phyloP scores from a whole-genome alignment of 208 protist species.

The Trypanosoma melophagium region DNA sequence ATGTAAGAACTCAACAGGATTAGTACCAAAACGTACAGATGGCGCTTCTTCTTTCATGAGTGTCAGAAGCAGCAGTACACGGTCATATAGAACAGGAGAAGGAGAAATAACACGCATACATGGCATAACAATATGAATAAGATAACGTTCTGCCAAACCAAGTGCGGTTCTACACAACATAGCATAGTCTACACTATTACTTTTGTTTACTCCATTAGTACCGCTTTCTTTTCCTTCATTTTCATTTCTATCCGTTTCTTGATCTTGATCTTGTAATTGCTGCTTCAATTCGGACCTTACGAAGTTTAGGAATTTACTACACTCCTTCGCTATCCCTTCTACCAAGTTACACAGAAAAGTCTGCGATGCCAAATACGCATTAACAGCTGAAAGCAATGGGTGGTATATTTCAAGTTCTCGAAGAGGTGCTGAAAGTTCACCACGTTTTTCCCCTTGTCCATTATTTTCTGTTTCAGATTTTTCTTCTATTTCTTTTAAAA shows the following conservation, averaged over 20 bases:
- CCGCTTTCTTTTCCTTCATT: not conserved
- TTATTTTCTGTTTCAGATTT: not conserved
- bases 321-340: slow-evolving; percentile 20
- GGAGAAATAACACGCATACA: slow-evolving; percentile 71
- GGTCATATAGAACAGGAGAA: slow-evolving; percentile 58
- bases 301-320: slow-evolving; percentile 2
- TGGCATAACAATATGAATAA: slow-evolving; percentile 67
- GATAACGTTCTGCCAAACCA: slow-evolving; percentile 44
- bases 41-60: slow-evolving; percentile 22
- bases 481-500: slow-evolving; percentile 4
- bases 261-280: not conserved
- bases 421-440: slow-evolving; percentile 10
- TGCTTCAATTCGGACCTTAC: not conserved
- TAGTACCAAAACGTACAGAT: slow-evolving; percentile 29
- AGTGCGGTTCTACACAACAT: slow-evolving; percentile 19
- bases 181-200: not conserved
- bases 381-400: slow-evolving; percentile 37
- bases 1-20: slow-evolving; percentile 38
- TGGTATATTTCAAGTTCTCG: slow-evolving; percentile 29
- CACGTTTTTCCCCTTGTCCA: not conserved
- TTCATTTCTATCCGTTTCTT: slow-evolving; percentile 2
- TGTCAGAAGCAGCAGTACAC: slow-evolving; percentile 40
- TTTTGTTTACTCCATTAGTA: not conserved
- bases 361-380: slow-evolving; percentile 51
- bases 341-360: slow-evolving; percentile 38